These are phyloP conservation scores for Zalaria obscura DNA, from an alignment of 2,329 filamentous ascomycete species.

Conservation along the genomic window DNA sequence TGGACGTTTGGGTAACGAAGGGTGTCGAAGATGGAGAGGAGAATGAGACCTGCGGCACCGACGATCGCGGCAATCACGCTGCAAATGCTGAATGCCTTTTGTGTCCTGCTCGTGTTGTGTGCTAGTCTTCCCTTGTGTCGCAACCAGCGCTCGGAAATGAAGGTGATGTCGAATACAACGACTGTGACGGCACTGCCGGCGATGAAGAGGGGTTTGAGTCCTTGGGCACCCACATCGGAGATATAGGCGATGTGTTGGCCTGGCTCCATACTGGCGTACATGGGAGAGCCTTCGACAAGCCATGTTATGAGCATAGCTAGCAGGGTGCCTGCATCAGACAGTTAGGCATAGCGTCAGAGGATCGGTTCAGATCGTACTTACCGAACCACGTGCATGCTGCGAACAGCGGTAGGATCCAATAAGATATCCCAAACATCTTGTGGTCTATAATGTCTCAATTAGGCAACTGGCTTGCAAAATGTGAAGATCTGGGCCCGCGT, in stretches of 20 bases:
- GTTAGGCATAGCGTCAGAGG: conserved; percentile 3
- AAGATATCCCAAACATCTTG: conserved; percentile 29
- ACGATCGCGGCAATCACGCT: conserved; percentile 55
- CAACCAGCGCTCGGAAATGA: conserved; percentile 71
- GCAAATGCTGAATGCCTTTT: conserved; percentile 48
- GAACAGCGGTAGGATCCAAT: conserved; percentile 54
- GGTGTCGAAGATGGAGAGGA: conserved; percentile 78
- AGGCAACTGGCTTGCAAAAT: too few relatives aligned
- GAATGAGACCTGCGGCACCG: conserved; percentile 67
- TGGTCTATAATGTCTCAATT: too few relatives aligned
- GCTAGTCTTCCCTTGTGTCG: conserved; percentile 68
- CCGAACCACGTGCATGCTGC: conserved; percentile 48
- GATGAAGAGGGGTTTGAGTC: conserved; percentile 67
- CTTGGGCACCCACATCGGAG: conserved; percentile 41
- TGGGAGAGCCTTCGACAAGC: conserved; percentile 41
- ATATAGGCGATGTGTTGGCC: conserved; percentile 44
- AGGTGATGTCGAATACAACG: conserved; percentile 66
- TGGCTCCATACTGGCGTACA: conserved; percentile 46
- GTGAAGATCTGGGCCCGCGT: too few relatives aligned
- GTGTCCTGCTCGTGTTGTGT: conserved; percentile 50
- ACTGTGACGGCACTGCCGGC: conserved; percentile 57
- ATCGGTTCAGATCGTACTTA: conserved; percentile 7
- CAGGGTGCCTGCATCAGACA: conserved; percentile 38
- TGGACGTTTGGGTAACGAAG: conserved; percentile 53
- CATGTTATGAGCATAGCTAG: conserved; percentile 59